Base-by-base conservation (phyloP, 2,329 filamentous ascomycete species). In the Fusarium citri region DNA sequence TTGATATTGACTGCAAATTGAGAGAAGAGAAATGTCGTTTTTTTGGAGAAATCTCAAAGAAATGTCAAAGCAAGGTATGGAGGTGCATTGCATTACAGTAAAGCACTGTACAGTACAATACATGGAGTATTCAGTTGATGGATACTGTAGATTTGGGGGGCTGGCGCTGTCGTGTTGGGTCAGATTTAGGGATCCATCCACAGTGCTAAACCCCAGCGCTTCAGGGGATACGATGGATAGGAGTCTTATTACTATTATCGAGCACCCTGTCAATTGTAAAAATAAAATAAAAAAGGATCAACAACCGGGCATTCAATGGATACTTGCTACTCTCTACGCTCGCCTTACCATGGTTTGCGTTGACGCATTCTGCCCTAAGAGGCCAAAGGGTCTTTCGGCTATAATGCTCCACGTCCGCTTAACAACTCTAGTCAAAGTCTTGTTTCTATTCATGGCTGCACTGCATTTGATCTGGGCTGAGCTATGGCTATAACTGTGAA, bases 381-480 rank as follows among this genome's bases (percentile, higher is more conserved):
- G 23, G 40, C 42, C 34, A 30, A 66, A 60, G 54, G 42, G 47
- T 60, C 42, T 50, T 66, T 55, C 60, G 47, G 55, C 55, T 50
- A 51, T 50, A 51, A 46, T 47, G 55, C 60, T 70, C 62, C 43
- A 66, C 45, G 43, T 55, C 56, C 48, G 53, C 40, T 41, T 37
- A 41, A 28, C 20, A 49, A 42, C 45, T 53, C 45, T 69, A 66
- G 55, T 53, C 43, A 37, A 28, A 20, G 37, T 48, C 9, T 54
- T 68, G 68, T 65, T 70, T 41, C 68, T 68, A 71, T 70, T 65
- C 68, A 68, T 70, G 59, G 68, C 55, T 30, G 23, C 18, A 37
- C 55, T 30, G 23, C 34, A 37, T 50, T 15, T 34, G 34, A 53
- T 41, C 18, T 41, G 14, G 49, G 49, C 49, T 53, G 23, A 53